These are phyloP conservation scores for Solanum hybrid DNA, from an alignment of 305 asterid species.

Conservation along the genomic window DNA sequence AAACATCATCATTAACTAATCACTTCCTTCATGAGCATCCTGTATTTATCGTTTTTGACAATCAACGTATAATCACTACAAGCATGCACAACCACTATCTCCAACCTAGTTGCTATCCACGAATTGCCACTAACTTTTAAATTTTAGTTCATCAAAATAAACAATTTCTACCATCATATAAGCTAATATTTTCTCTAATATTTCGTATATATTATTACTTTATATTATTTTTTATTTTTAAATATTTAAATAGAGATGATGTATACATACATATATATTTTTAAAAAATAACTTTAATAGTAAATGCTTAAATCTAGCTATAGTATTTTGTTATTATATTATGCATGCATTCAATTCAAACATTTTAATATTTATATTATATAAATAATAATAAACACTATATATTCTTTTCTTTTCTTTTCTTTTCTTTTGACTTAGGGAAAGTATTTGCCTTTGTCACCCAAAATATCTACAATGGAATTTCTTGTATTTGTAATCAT, in stretches of 20 bases:
- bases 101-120: not conserved
- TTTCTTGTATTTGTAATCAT: not conserved
- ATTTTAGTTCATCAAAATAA: not conserved
- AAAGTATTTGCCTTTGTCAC: not conserved
- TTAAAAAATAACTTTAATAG: not conserved
- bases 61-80: not conserved
- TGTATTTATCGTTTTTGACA: not conserved
- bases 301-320: not conserved
- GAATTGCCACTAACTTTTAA: not conserved
- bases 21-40: not conserved
- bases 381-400: not conserved
- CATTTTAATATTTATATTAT: not conserved
- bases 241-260: not conserved
- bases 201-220: not conserved
- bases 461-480: not conserved
- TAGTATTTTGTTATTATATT: not conserved
- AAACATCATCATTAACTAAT: not conserved
- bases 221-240: not conserved
- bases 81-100: not conserved
- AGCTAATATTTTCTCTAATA: not conserved
- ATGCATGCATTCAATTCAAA: not conserved
- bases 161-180: not conserved
- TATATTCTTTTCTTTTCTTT: no score
- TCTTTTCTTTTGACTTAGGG: not conserved
- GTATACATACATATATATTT: no score